Evolutionary conservation across 73 alveolate genomes (phyloP), one percentile per base, ranked within the genome.

Genomic region (Paramecium pentaurelia): DNA sequence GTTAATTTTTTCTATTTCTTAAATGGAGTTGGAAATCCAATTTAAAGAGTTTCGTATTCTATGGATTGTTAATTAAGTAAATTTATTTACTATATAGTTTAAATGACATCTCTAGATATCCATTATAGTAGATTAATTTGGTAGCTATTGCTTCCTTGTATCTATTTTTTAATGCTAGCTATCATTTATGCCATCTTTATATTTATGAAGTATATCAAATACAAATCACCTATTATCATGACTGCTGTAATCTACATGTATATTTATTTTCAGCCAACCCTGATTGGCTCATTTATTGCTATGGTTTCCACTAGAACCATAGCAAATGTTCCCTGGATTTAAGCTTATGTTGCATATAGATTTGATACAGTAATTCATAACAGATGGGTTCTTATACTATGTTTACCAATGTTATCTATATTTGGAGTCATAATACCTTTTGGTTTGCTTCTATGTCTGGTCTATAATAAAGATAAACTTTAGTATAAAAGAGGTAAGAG

Each of bases 211-310:
- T 2, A 30, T 3, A 10, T 44, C 8, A 73, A 36, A 12, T 73
- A 30, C 37, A 36, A 7, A 12, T 37, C 34, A 14, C 47, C 87
- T 3, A 73, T 80, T 16, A 30, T 80, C 10, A 40, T 38, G 49
- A 80, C 91, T 8, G 91, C 91, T 2, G 3, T 80, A 32, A 80
- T 80, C 5, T 80, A 80, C 16, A 44, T 80, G 73, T 80, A 40
- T n/a, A 27, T 80, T 6, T 49, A 45, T 80, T 20, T 80, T 34
- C 16, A 80, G 22, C 91, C 91, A 11, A 80, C 51, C 1, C 8
- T 80, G 0, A 36, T 80, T 80, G 49, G 36, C 6, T 60, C 75
- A 0, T 25, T 80, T 49, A 80, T 80, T 2, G 49, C 91, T 2
- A 32, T 45, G 12, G 37, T 64, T 27, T 80, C 91, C 45, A 20